Conservation (phyloP, 169 alveolate species). For the Babesia microti region DNA sequence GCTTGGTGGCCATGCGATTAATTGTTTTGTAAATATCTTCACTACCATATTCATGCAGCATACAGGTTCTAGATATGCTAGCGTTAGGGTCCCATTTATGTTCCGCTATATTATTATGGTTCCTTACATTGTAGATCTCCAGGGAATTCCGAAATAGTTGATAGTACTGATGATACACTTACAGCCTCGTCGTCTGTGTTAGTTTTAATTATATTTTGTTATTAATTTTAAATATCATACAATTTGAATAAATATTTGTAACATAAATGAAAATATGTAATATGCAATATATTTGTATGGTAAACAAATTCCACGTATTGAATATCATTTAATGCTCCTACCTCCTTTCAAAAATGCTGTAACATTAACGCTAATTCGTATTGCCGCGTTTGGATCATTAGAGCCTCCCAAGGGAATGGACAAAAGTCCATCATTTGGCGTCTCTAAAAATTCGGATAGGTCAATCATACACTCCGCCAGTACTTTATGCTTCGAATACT, state of each 20-base stretch:
- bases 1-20: constrained; percentile 34
- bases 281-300: no score
- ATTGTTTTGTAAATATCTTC: constrained; percentile 22
- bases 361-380: constrained; percentile 12
- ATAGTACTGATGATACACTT: constrained; percentile 1
- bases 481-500: constrained; percentile 7
- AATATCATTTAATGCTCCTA: no score
- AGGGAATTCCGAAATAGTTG: no score
- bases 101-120: no score
- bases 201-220: background rate
- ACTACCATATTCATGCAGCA: no score
- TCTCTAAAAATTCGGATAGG: constrained; percentile 1
- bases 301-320: no score
- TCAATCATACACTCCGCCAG: constrained; percentile 24
- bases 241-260: background rate
- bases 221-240: background rate
- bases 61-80: no score
- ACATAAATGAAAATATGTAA: background rate
- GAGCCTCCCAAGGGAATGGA: constrained; percentile 5
- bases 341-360: no score
- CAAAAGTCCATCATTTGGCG: background rate
- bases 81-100: no score
- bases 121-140: no score
- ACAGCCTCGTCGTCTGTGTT: background rate
- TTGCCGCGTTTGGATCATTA: constrained; percentile 9